phyloP scores from a whole-genome alignment of 129 eudicot species.

The Daucus carota region DH1_v3.0 NC_030385.2:25957001-25957500 shows the following conservation, averaged over 20 bases:
- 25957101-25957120: background rate
- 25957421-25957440: background rate
- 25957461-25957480: background rate
- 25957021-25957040: background rate
- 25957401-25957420: background rate
- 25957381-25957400: background rate
- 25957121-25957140: background rate
- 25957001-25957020: background rate
- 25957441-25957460: background rate
- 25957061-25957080: background rate
- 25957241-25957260: background rate
- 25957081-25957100: background rate
- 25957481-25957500: background rate
- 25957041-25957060: background rate
- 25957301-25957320: background rate
- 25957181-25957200: constrained; percentile 13
- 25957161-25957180: background rate
- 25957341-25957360: background rate
- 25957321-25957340: background rate
- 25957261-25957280: background rate
- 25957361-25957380: background rate
- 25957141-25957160: background rate
- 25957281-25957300: background rate
- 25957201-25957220: background rate
- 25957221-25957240: background rate